Percentiles rank a stretch among this genome's conserved stretches.
Evolutionary conservation across 164 flowering plant genomes (phyloP).

Genomic region (Dillenia turbinata): DNA sequence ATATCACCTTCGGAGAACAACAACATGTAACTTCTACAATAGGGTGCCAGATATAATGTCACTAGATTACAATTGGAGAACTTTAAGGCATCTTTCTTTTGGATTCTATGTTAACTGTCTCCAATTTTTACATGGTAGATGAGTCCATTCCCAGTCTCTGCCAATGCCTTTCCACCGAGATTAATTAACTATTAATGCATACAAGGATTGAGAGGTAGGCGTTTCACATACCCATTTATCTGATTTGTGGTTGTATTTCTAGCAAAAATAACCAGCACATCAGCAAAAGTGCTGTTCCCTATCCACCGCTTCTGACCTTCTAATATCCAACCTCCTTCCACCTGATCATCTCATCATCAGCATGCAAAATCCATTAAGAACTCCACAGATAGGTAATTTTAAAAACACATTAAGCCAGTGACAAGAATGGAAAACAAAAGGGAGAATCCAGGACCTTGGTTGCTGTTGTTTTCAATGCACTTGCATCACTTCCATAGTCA

Average conservation of each 20-base stretch:
- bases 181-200: no score
- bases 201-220: no score
- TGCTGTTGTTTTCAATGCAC: slow-evolving; percentile 77
- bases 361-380: background rate
- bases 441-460: slow-evolving; percentile 46
- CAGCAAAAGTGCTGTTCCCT: slow-evolving; percentile 98
- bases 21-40: no score
- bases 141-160: no score
- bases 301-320: slow-evolving; percentile 99
- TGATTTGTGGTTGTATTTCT: slow-evolving; percentile 76
- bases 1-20: no score
- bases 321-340: slow-evolving; percentile 88
- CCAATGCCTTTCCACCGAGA: no score
- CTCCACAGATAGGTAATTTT: background rate
- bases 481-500: slow-evolving; percentile 96
- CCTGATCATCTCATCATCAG: slow-evolving; percentile 35
- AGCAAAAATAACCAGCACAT: slow-evolving; percentile 79
- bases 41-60: no score
- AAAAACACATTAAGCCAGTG: background rate
- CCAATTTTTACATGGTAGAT: no score
- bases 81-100: no score
- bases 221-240: slow-evolving; percentile 70
- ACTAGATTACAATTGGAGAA: no score
- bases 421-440: background rate
- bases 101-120: no score